Evolutionary conservation across 495 filamentous ascomycete species (phyloP), one percentile per base, ranked within the genome.

Genomic region (Schizothecium vesticola): DNA sequence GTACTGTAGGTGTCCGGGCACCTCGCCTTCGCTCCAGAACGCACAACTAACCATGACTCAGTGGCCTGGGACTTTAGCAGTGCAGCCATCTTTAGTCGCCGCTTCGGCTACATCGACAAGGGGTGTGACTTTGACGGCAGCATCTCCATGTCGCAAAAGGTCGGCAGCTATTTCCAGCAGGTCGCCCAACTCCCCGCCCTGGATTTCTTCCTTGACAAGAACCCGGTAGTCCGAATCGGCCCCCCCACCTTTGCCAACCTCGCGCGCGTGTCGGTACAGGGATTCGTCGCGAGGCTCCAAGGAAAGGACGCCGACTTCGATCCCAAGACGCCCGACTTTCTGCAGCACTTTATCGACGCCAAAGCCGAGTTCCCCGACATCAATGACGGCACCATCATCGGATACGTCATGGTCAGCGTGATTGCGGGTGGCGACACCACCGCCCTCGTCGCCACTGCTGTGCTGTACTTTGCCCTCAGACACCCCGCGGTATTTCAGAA

Each of bases 121-220:
- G 78, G 73, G 7, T 28, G 56, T 29, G 65, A 66, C 22, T 66
- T 66, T 51, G 65, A 66, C 56, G 56, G 56, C n/a, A 24, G 24
- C 57, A n/a, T 25, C 3, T 22, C 26, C 23, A 43, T 65, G 43
- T 65, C 63, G 0, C 51, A 43, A 25, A 31, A 79, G 31, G 75
- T 80, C 59, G 73, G 85, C 36, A 76, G 75, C 64, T 86, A 84
- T 66, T 84, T 82, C 64, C 23, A 56, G 59, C 29, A 62, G 10
- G 72, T 81, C 16, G 78, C 77, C 4, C 80, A 83, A 68, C 79
- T 86, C 60, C 84, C 85, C 1, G 77, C 70, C 61, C 70, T 86
- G 8, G 85, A 86, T 72, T 71, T 75, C 28, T 66, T 81, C 25
- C 72, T 85, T 7, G 77, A 80, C 65, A 86, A 84, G 67, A 86